Evolutionary conservation across 2,329 filamentous ascomycete species (phyloP).

Genomic region (Sphaerulina vaccinii): DNA sequence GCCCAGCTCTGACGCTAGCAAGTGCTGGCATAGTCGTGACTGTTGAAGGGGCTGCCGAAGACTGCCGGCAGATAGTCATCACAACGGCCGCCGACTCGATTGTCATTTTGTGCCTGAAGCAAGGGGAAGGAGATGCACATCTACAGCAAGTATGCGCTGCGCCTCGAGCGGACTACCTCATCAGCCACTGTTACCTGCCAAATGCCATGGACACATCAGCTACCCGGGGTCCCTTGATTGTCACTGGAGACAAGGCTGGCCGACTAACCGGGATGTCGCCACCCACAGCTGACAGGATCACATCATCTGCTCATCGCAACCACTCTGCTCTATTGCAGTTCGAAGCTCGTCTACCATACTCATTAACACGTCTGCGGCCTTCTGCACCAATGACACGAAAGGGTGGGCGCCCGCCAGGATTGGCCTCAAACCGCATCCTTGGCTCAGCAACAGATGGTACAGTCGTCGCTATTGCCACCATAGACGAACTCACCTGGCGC

Average conservation of each 20-base stretch:
- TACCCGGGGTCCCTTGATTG: background rate
- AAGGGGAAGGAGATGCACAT: slow-evolving; percentile 31
- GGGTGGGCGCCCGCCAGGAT: slow-evolving; percentile 37
- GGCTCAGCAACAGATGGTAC: slow-evolving; percentile 54
- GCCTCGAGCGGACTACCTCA: slow-evolving; percentile 24
- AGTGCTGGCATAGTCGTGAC: slow-evolving; percentile 51
- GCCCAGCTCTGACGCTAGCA: slow-evolving; percentile 34
- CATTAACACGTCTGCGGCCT: slow-evolving; percentile 51
- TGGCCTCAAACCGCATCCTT: slow-evolving; percentile 50
- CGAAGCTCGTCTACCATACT: slow-evolving; percentile 43
- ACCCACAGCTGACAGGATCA: slow-evolving; percentile 6
- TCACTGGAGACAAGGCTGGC: slow-evolving; percentile 27
- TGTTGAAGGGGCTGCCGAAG: slow-evolving; percentile 31
- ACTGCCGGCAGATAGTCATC: slow-evolving; percentile 50
- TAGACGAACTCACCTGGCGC: slow-evolving; percentile 62
- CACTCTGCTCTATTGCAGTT: slow-evolving; percentile 31
- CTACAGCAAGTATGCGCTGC: slow-evolving; percentile 30
- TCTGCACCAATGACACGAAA: slow-evolving; percentile 40
- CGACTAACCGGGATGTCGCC: slow-evolving; percentile 32
- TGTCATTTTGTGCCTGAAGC: slow-evolving; percentile 46
- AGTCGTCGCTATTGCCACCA: slow-evolving; percentile 60
- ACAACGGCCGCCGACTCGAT: slow-evolving; percentile 57
- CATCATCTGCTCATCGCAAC: background rate
- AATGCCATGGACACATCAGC: background rate
- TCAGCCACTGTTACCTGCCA: slow-evolving; percentile 27